These are phyloP conservation scores for Lodderomyces elongisporus DNA, from an alignment of 1,139 yeast species.

Conservation along the genomic window DNA sequence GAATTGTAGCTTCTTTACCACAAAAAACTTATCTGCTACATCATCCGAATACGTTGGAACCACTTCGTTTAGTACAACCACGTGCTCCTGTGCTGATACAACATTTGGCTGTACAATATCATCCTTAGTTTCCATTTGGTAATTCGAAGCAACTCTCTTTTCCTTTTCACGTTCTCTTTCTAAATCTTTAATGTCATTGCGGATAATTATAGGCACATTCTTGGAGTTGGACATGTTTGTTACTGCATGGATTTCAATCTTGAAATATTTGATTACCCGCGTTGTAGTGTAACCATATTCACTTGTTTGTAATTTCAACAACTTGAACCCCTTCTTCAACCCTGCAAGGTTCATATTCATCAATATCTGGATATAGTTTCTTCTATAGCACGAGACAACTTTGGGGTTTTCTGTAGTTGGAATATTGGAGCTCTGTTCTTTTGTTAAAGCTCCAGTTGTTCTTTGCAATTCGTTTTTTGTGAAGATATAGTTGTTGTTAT, in stretches of 20 bases:
- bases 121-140: constrained; percentile 10
- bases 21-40: constrained; percentile 30
- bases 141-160: constrained; percentile 6
- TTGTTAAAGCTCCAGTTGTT: constrained; percentile 4
- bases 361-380: constrained; percentile 40
- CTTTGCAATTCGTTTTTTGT: constrained; percentile 17
- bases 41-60: constrained; percentile 13
- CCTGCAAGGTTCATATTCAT: constrained; percentile 34
- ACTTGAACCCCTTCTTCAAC: constrained; percentile 22
- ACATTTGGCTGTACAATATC: constrained; percentile 19
- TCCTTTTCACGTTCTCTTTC: constrained; percentile 22
- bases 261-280: constrained; percentile 36
- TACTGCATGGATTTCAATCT: constrained; percentile 35
- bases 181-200: constrained; percentile 17
- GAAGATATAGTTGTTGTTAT: constrained; percentile 33
- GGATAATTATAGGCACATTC: constrained; percentile 30
- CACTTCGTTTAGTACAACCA: constrained; percentile 24
- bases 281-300: constrained; percentile 35
- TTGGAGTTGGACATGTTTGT: constrained; percentile 26
- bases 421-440: constrained; percentile 2
- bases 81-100: constrained; percentile 25
- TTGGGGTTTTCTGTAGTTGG: constrained; percentile 24
- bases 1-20: constrained; percentile 48
- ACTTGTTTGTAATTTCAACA: constrained; percentile 30
- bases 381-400: constrained; percentile 42